Base-by-base conservation (phyloP, 257 asterid species). In the Linaria vulgaris region DNA sequence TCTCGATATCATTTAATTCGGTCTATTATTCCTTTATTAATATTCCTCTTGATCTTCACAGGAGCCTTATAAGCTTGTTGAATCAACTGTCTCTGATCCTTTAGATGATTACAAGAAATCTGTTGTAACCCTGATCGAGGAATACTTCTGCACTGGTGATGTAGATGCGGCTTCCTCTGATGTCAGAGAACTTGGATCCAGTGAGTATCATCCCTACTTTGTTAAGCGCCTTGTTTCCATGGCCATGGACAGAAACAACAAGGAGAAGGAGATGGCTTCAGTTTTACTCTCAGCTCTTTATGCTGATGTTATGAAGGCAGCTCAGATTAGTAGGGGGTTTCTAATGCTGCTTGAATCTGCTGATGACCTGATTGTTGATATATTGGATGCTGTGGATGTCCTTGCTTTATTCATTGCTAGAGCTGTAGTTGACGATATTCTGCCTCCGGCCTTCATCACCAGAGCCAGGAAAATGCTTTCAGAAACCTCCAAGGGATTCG, bases 221-320 rank as follows among this genome's bases (percentile, higher is more conserved):
- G 76, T 90, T 58, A 94, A 94, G 76, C 88, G 96, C 60, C 94
- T 94, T 24, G 83, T 94, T 73, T 94, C 99, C 63, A 72, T 94
- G 76, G 89, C 99, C 70, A 82, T 94, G 99, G 99, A 94, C 72
- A 84, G 99, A 67, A 82, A 89, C 68, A 83, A 92, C 73, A 92
- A 89, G 79, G 99, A 92, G 80, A 92, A 92, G 71, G 99, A 94
- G 73, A 94, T 94, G 99, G 90, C 99, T 55, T 94, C 99, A 4
- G 99, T 94, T 60, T 74, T 94, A 72, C 96, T 94, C 59, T 94
- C 97, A 15, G 88, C 90, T 17, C 87, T 94, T 51, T 94, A 94
- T 74, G 91, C 85, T 69, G 90, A 94, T 77, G 89, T 94, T 25
- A 82, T 94, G 66, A 81, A 59, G 57, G 64, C 97, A 3, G 61